Base-by-base conservation (phyloP, 345 rosid species). In the Nephelium lappaceum region DNA sequence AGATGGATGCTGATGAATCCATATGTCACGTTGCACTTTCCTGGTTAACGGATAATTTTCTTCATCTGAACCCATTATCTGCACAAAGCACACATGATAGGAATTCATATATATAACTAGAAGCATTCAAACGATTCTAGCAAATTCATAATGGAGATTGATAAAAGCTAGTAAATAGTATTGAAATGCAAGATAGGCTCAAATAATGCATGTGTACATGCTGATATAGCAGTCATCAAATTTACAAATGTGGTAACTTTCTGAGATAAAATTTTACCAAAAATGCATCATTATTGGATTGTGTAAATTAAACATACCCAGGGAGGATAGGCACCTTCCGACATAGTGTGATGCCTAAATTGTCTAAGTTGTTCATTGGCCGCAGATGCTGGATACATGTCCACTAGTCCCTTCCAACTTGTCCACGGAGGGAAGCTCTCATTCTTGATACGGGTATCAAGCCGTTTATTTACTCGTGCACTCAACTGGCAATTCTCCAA, bases 1-100 rank as follows among this genome's bases (percentile, higher is more conserved):
- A 25, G 80, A 5, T 11, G 98, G 99, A 81, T 96, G 98, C 85
- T 96, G 99, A 87, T 93, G 99, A 67, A 84, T 82, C 99, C 99
- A 94, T 63, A 96, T 81, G 73, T 96, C 99, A 0, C 86, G 88
- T 81, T 96, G 99, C 75, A 88, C 98, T 89, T 83, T 89, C 83
- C 99, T 85, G 0, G 99, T 94, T 41, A 88, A 82, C 7, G 99
- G 98, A 69, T 91, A 96, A 66, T 96, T 96, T 71, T 96, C 99
- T 83, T 91, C 97, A 67, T 94, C 97, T 11, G 95, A 92, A 75
- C 99, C 99, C 18, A 38, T 79, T 43, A 94, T 73, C 99, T 96
- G 86, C 67, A 77, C 58, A 5, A 75, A 69, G 57, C 24, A 69
- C 18, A 39, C 5, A 36, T 11, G 11, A 21, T 72, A 42, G 4